These are phyloP conservation scores for Tuber aestivum DNA, from an alignment of 495 filamentous ascomycete genomes.

Conservation along the genomic window DNA sequence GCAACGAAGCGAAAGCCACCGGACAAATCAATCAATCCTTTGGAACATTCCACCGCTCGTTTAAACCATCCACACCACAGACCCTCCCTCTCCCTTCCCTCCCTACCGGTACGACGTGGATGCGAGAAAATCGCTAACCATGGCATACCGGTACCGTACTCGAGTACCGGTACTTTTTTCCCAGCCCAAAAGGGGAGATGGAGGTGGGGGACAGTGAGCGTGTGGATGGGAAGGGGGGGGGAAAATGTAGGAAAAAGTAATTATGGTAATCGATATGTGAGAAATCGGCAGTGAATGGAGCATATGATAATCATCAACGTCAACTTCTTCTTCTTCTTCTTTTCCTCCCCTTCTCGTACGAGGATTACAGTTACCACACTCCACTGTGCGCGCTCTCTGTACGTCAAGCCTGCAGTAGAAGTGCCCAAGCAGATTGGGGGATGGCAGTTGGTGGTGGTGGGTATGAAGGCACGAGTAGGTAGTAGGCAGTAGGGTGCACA, in stretches of 20 bases:
- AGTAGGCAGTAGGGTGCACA: background rate
- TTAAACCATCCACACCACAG: background rate
- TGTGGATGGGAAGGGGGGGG: background rate
- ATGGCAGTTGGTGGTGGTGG: background rate
- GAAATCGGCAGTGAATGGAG: constrained; percentile 2
- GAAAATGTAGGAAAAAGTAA: background rate
- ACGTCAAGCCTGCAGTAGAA: background rate
- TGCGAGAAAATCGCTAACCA: background rate
- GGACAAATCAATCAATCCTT: background rate
- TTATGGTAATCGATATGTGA: background rate
- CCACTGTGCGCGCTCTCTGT: background rate
- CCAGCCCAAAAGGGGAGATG: background rate
- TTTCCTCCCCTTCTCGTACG: background rate
- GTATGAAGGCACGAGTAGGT: too few relatives aligned
- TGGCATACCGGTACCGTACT: too few relatives aligned
- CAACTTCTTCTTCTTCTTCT: background rate
- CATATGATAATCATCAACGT: background rate
- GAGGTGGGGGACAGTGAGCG: background rate
- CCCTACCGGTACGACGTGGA: too few relatives aligned
- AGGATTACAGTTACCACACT: background rate
- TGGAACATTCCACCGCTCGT: background rate
- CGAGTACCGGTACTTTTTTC: background rate
- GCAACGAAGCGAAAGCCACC: background rate
- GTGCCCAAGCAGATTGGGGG: background rate
- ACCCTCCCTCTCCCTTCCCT: background rate